Evolutionary conservation across 139 green algal genomes (phyloP).

Genomic region (Asterochloris erici): DNA sequence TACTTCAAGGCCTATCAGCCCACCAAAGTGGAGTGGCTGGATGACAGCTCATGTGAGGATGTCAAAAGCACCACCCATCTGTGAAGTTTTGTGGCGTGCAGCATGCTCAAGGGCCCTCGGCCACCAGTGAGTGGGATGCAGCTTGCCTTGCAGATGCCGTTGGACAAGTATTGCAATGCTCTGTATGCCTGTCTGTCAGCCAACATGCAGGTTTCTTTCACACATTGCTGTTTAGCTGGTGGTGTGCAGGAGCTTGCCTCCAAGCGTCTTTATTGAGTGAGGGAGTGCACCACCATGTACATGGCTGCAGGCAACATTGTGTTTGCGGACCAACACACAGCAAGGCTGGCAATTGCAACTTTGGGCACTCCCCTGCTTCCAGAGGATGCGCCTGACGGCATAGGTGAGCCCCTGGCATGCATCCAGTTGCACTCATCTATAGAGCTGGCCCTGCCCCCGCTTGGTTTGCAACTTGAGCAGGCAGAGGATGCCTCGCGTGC

Average conservation of each 20-base stretch:
- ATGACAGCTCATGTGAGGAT: conserved; percentile 73
- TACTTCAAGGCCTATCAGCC: conserved; percentile 74
- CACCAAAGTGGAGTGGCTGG: conserved; percentile 85
- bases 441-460: no score
- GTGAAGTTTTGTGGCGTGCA: neutral
- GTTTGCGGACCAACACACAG: conserved; percentile 59
- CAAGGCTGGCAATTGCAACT: conserved; percentile 58
- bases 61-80: neutral
- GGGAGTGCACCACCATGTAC: neutral
- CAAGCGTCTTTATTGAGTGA: neutral
- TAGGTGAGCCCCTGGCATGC: conserved; percentile 8
- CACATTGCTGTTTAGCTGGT: neutral
- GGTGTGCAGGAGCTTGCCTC: neutral
- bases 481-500: neutral
- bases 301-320: conserved; percentile 60
- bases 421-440: neutral
- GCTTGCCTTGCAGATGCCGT: neutral
- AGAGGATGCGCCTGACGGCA: conserved; percentile 38
- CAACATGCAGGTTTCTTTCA: neutral
- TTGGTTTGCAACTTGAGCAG: neutral
- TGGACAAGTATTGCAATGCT: neutral
- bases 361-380: conserved; percentile 53
- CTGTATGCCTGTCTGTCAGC: neutral
- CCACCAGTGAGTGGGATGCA: neutral
- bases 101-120: neutral